These are phyloP conservation scores for Neocallimastix lanati DNA, from an alignment of 192 early-diverging fungal genomes.

Conservation along the genomic window DNA sequence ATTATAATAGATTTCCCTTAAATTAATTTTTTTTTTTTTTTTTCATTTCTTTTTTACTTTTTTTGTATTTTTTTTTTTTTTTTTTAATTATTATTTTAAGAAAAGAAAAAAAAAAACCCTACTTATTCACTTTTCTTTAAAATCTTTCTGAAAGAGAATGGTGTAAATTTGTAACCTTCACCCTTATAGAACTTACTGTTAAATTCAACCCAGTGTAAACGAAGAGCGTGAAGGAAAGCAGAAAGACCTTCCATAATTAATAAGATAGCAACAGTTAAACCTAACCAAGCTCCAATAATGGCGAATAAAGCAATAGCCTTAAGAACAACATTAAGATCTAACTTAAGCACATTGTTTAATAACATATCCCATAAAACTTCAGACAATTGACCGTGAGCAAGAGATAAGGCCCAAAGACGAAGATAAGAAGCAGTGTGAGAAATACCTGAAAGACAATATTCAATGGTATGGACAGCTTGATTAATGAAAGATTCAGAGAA, in stretches of 20 bases:
- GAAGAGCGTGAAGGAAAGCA: slow-evolving; percentile 74
- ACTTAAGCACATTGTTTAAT: slow-evolving; percentile 28
- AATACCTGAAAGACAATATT: slow-evolving; percentile 92
- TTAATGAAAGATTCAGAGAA: slow-evolving; percentile 75
- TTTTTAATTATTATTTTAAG: too few species aligned
- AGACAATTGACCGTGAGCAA: slow-evolving; percentile 95
- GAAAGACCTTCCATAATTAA: slow-evolving; percentile 75
- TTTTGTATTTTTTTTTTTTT: too few species aligned
- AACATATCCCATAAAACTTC: slow-evolving; percentile 95
- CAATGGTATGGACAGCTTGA: slow-evolving; percentile 95
- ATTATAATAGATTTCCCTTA: too few species aligned
- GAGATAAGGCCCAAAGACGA: slow-evolving; percentile 92
- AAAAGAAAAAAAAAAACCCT: background rate
- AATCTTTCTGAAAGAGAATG: slow-evolving; percentile 53
- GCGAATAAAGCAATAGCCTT: slow-evolving; percentile 53
- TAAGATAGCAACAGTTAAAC: slow-evolving; percentile 56
- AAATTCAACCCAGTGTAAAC: slow-evolving; percentile 96
- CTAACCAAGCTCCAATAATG: slow-evolving; percentile 79
- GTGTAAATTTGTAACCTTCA: slow-evolving; percentile 73
- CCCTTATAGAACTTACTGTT: slow-evolving; percentile 94
- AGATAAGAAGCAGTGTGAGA: too few species aligned
- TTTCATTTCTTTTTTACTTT: too few species aligned
- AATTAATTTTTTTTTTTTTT: too few species aligned
- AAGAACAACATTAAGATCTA: slow-evolving; percentile 18
- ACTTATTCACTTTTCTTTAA: background rate